Base-by-base conservation (phyloP, 495 filamentous ascomycete genomes). In the Penicillium canariense region DNA sequence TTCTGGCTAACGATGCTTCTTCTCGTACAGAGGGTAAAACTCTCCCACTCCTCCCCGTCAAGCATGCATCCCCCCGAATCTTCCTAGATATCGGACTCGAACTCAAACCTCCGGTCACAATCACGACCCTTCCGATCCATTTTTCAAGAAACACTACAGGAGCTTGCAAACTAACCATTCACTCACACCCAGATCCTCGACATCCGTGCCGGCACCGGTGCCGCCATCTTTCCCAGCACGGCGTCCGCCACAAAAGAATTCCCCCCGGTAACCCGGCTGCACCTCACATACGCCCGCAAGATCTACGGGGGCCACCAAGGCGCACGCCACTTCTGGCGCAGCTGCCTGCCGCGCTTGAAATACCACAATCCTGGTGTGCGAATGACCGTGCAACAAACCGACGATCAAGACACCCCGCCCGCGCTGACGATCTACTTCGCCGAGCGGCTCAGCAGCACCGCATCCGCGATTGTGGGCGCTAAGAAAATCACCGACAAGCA, bases 351-450 rank as follows among this genome's bases (percentile, higher is more conserved):
- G 2, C 83, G 89, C 57, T 77, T 98, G 50, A 96, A 98, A 78
- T 97, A 86, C 77, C 87, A 94, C 77, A 98, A 98, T 67, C 94
- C 94, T 0, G 76, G 82, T 7, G 67, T 97, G 14, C 80, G 83
- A 14, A 93, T 97, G 84, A 85, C 87, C 31, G 84, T 97, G 48
- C 82, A 82, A 61, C 87, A 89, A 45, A 84, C 77, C 18, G 38
- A 54, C 17, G 74, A 87, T 22, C 72, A 83, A 46, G 65, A 71
- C 7, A 66, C 67, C 61, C 44, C 83, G 75, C 32, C 84, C 80
- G 84, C 92, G 5, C 74, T 97, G 70, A 87, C 85, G 54, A 75
- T 98, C 48, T 90, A 90, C 76, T 91, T 88, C 66, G 66, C 77
- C 32, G 67, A 71, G 52, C 60, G 57, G 30, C 45, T 66, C n/a